Evolutionary conservation across 345 rosid species (phyloP).

Genomic region (Syzygium oleosum): DNA sequence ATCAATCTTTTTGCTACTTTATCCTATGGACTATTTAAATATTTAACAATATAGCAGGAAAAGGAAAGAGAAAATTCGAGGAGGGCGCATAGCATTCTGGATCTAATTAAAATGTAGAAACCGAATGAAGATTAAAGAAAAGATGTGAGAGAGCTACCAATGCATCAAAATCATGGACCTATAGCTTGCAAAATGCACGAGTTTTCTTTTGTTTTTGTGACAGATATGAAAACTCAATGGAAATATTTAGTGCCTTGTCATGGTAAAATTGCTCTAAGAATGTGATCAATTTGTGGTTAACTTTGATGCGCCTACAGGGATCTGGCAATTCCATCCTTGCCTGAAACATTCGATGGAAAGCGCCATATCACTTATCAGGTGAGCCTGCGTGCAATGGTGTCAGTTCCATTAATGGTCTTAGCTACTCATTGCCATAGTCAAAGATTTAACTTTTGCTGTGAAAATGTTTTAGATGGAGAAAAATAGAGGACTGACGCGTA

Average conservation of each 20-base stretch:
- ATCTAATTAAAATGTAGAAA: background rate
- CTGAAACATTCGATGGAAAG: slow-evolving; percentile 63
- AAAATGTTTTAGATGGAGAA: slow-evolving; percentile 35
- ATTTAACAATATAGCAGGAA: background rate
- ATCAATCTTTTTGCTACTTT: background rate
- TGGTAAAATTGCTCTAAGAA: background rate
- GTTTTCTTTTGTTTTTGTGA: background rate
- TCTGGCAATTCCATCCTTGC: slow-evolving; percentile 23
- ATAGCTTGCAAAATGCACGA: background rate
- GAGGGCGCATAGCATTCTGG: background rate
- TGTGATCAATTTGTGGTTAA: background rate
- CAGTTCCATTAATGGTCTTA: background rate
- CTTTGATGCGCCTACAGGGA: slow-evolving; percentile 21
- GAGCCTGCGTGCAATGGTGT: background rate
- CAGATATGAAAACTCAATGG: background rate
- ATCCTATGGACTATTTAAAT: background rate
- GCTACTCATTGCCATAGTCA: background rate
- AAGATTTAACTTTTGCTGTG: background rate
- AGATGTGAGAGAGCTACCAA: background rate
- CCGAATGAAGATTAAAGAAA: background rate
- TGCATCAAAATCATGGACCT: background rate
- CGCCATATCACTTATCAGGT: slow-evolving; percentile 51
- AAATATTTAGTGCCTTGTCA: background rate
- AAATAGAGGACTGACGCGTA: slow-evolving; percentile 69
- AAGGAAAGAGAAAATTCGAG: background rate